Percentiles rank a stretch among this genome's conserved stretches.
These are phyloP conservation scores for Coffea canephora DNA, from an alignment of 257 asterid species.

Conservation along the genomic window DNA sequence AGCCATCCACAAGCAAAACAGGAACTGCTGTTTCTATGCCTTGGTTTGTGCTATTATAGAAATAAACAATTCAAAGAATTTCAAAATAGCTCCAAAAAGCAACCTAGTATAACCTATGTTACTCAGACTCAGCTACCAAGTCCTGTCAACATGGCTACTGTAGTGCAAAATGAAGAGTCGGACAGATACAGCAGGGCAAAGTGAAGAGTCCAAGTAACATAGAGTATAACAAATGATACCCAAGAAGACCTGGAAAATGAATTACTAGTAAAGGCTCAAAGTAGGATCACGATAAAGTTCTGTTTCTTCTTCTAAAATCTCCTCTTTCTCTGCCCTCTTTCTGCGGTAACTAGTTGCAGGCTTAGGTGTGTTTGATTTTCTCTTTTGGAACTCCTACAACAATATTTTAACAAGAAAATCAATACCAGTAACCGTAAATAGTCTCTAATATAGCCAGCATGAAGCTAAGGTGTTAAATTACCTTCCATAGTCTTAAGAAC, in stretches of 20 bases:
- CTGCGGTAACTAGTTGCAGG: slow-evolving; percentile 90
- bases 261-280: slow-evolving; percentile 71
- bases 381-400: slow-evolving; percentile 67
- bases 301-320: slow-evolving; percentile 66
- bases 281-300: slow-evolving; percentile 87
- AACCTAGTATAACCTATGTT: background rate
- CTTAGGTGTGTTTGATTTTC: slow-evolving; percentile 57
- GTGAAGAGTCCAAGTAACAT: too few relatives aligned
- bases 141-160: too few relatives aligned
- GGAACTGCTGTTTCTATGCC: slow-evolving; percentile 73
- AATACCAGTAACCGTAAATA: slow-evolving; percentile 16
- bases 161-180: too few relatives aligned
- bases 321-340: slow-evolving; percentile 84
- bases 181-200: too few relatives aligned
- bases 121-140: too few relatives aligned
- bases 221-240: slow-evolving; percentile 16
- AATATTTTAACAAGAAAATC: slow-evolving; percentile 15
- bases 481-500: slow-evolving; percentile 80
- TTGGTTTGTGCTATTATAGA: slow-evolving; percentile 68
- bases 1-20: slow-evolving; percentile 97
- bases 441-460: background rate
- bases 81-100: slow-evolving; percentile 16
- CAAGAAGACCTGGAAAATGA: slow-evolving; percentile 32
- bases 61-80: slow-evolving; percentile 13
- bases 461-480: slow-evolving; percentile 20